Percentiles rank a stretch among this genome's conserved stretches.
These are phyloP conservation scores for Sutorius eximius DNA, from an alignment of 1,284 basidiomycete genomes.

Conservation along the genomic window DNA sequence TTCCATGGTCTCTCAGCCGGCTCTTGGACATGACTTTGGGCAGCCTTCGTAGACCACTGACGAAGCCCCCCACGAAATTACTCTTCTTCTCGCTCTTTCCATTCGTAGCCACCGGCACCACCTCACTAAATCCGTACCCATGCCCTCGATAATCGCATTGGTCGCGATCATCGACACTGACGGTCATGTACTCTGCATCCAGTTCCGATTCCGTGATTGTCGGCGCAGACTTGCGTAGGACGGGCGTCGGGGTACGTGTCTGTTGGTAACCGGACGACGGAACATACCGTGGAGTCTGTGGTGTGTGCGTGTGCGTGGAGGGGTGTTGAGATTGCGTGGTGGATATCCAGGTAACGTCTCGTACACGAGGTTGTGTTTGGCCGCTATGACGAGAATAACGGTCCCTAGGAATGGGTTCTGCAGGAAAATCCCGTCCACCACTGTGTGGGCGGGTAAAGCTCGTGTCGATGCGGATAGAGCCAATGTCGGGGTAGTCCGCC, in stretches of 20 bases:
- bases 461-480: constrained; percentile 32
- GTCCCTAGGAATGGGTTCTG: constrained; percentile 26
- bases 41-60: constrained; percentile 31
- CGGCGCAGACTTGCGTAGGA: constrained; percentile 31
- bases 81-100: constrained; percentile 34
- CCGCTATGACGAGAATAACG: constrained; percentile 32
- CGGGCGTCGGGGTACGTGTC: constrained; percentile 29
- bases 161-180: constrained; percentile 31
- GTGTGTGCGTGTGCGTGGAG: constrained; percentile 31
- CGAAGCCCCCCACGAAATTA: constrained; percentile 33
- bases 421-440: constrained; percentile 27
- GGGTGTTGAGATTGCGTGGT: constrained; percentile 29
- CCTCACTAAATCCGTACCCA: constrained; percentile 27
- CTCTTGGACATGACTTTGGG: constrained; percentile 35
- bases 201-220: constrained; percentile 36
- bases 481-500: constrained; percentile 27
- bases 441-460: constrained; percentile 30
- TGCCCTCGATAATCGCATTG: constrained; percentile 23
- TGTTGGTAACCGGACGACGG: constrained; percentile 24
- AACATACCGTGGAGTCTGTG: constrained; percentile 31
- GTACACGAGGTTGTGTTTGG: constrained; percentile 25
- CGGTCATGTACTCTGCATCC: constrained; percentile 37
- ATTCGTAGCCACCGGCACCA: constrained; percentile 16
- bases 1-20: constrained; percentile 27
- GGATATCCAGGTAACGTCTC: constrained; percentile 36